phyloP scores from a whole-genome alignment of 305 asterid species.

The Fraxinus floribunda region DNA sequence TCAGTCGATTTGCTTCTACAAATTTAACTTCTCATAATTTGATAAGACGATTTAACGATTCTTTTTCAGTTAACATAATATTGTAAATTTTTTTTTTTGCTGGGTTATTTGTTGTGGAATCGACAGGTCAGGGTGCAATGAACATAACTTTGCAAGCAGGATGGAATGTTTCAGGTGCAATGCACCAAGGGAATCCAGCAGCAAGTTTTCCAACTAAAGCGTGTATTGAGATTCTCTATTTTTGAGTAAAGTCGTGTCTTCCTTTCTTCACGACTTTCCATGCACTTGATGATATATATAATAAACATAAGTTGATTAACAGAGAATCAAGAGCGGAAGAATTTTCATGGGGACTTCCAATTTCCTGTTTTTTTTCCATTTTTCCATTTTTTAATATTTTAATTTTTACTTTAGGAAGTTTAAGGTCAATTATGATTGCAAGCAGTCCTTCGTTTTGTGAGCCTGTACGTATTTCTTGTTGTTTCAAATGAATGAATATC shows the following conservation, averaged over 20 bases:
- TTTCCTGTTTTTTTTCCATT: conserved; percentile 26
- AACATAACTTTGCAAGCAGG: conserved; percentile 94
- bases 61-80: not conserved
- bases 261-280: not conserved
- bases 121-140: conserved; percentile 84
- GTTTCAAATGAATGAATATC: conserved; percentile 41
- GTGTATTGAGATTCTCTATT: conserved; percentile 52
- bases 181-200: conserved; percentile 81
- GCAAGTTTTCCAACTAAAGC: conserved; percentile 51
- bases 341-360: conserved; percentile 32
- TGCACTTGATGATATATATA: not conserved
- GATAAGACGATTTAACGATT: not conserved
- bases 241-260: conserved; percentile 41
- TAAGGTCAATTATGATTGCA: conserved; percentile 36
- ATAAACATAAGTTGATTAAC: conserved; percentile 11
- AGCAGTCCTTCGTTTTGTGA: conserved; percentile 36
- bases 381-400: conserved; percentile 21
- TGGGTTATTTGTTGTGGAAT: not conserved
- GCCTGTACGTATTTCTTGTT: conserved; percentile 36
- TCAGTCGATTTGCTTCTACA: not conserved
- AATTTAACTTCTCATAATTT: not conserved
- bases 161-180: conserved; percentile 98
- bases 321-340: conserved; percentile 46
- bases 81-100: not conserved
- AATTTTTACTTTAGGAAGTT: conserved; percentile 33